These are phyloP conservation scores for Penicillium canescens DNA, from an alignment of 495 filamentous ascomycete genomes.

Conservation along the genomic window DNA sequence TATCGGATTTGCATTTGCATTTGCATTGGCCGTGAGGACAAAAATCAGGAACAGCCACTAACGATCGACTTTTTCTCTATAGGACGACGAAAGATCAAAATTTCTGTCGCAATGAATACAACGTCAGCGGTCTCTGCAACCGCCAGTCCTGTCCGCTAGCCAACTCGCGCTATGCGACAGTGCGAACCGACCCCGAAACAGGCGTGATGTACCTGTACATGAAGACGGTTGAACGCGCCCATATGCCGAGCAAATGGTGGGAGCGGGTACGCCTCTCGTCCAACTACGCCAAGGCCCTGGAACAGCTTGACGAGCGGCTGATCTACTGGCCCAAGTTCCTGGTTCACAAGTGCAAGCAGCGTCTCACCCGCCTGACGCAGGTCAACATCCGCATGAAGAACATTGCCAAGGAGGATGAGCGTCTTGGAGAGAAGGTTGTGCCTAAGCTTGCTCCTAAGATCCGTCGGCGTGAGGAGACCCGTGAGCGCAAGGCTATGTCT, in stretches of 20 bases:
- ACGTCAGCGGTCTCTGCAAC: slow-evolving; percentile 92
- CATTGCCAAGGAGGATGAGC: slow-evolving; percentile 82
- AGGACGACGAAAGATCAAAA: slow-evolving; percentile 89
- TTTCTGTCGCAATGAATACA: slow-evolving; percentile 97
- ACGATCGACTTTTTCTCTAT: slow-evolving; percentile 12
- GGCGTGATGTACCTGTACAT: slow-evolving; percentile 94
- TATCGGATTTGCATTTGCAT: background rate
- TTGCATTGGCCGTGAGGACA: background rate
- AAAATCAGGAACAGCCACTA: slow-evolving; percentile 12
- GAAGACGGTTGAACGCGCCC: slow-evolving; percentile 89
- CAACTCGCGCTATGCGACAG: slow-evolving; percentile 93
- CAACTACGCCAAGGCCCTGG: slow-evolving; percentile 86
- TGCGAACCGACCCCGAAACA: slow-evolving; percentile 78
- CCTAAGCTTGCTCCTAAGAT: slow-evolving; percentile 93
- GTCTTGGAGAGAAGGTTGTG: slow-evolving; percentile 87
- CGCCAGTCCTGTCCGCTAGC: slow-evolving; percentile 93
- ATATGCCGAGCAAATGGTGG: slow-evolving; percentile 92
- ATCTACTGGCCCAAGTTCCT: slow-evolving; percentile 97
- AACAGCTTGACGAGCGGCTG: slow-evolving; percentile 83
- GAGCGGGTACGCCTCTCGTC: slow-evolving; percentile 86
- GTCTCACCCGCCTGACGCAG: slow-evolving; percentile 90
- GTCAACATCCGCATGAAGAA: slow-evolving; percentile 83
- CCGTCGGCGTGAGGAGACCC: slow-evolving; percentile 78
- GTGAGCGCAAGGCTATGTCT: slow-evolving; percentile 90
- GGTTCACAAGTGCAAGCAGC: slow-evolving; percentile 96